Evolutionary conservation across 768 basidiomycete species (phyloP), one percentile per base, ranked within the genome.

Genomic region (Daedalea quercina): DNA sequence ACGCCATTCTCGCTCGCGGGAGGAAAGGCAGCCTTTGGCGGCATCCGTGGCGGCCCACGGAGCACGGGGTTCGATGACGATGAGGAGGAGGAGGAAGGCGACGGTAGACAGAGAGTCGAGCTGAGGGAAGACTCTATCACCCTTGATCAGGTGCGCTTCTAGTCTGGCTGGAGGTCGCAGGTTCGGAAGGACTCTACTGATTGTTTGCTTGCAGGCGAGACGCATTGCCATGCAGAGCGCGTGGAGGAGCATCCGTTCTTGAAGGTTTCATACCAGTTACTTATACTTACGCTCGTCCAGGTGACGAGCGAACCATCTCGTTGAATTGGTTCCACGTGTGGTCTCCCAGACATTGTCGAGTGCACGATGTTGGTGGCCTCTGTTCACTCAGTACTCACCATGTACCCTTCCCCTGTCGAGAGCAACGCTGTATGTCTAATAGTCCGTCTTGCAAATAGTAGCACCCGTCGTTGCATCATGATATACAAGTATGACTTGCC

Each of bases 171-270:
- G n/a, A n/a, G n/a, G n/a, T 22, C 13, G 15, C 3, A 37, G 50
- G 41, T 61, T 23, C 20, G 55, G 26, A 55, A 17, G 34, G 51
- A 33, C 46, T 31, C 25, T 17, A 15, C 44, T 31, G 12, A 44
- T 55, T 50, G n/a, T n/a, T 34, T 43, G 25, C 24, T 31, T 48
- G 19, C 54, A 90, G 87, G 90, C 90, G 3, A 79, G 82, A 57
- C 82, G 90, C 44, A 93, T 93, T 58, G 82, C 90, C 17, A 79
- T 93, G 82, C 90, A 92, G 67, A 92, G 90, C 57, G 90, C 90
- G 41, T 93, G 90, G 90, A 80, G 90, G 65, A 76, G 85, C 61
- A 73, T 78, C 40, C 75, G 82, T 53, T 77, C 74, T 63, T 86
- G 63, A 74, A 4, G 24, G n/a, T 25, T 4, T 13, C 19, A 23